A percentile compares a stretch with the other conserved stretches of the same genome.
phyloP scores from a whole-genome alignment of 257 asterid species.

The Echites panduratus region DNA sequence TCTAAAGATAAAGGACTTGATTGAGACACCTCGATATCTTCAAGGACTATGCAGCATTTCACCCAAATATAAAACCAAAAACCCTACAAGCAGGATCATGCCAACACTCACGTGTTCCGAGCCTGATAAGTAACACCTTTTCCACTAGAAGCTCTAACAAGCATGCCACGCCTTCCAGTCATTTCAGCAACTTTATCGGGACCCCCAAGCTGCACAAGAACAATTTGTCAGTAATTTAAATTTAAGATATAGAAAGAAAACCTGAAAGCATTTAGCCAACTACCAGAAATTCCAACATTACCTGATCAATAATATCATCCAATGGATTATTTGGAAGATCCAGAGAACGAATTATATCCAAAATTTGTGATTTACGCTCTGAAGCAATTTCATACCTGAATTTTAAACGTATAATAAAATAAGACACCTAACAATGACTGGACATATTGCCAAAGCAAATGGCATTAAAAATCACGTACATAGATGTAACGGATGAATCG shows the following conservation, averaged over 20 bases:
- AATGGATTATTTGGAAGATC: constrained; percentile 98
- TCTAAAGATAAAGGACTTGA: no score
- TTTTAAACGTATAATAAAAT: constrained; percentile 10
- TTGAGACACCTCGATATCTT: no score
- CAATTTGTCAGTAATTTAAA: constrained; percentile 13
- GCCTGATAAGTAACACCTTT: constrained; percentile 96
- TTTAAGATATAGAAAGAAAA: neutral
- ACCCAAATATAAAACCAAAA: constrained; percentile 6
- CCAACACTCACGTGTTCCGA: constrained; percentile 82
- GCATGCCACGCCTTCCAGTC: constrained; percentile 96
- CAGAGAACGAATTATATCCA: constrained; percentile 76
- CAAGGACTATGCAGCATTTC: no score
- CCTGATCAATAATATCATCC: constrained; percentile 99
- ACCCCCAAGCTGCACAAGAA: constrained; percentile 77
- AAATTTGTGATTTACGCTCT: constrained; percentile 60
- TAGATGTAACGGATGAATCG: neutral
- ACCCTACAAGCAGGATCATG: constrained; percentile 12
- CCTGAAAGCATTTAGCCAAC: neutral
- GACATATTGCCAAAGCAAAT: neutral
- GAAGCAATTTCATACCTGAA: constrained; percentile 79
- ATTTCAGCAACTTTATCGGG: constrained; percentile 97
- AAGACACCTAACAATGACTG: neutral
- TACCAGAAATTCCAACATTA: constrained; percentile 2
- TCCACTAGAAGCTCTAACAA: constrained; percentile 82
- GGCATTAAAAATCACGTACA: constrained; percentile 4